Evolutionary conservation across 768 basidiomycete genomes (phyloP).

Genomic region (Russula earlei): DNA sequence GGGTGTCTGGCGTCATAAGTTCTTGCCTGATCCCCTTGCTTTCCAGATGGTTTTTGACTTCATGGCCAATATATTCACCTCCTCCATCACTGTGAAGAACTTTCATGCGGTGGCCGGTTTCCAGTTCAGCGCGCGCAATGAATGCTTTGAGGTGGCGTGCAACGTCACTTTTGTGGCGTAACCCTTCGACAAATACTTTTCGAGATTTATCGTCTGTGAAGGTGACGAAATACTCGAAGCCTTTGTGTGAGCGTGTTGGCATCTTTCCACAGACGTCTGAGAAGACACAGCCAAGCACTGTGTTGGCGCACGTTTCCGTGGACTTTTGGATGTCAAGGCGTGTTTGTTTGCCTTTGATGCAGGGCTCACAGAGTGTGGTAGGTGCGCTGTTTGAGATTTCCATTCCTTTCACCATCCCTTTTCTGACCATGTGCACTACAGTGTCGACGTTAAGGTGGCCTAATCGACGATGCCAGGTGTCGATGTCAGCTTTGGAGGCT

Average conservation of each 20-base stretch:
- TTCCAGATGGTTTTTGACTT: no score
- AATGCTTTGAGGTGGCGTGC: constrained; percentile 12
- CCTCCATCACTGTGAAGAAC: no score
- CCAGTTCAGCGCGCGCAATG: constrained; percentile 11
- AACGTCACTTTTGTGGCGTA: constrained; percentile 17
- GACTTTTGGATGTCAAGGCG: no score
- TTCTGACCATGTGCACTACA: background rate
- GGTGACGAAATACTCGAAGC: constrained; percentile 19
- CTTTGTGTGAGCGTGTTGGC: constrained; percentile 3
- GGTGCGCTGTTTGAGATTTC: background rate
- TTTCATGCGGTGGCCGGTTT: constrained; percentile 18
- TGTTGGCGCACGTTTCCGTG: background rate
- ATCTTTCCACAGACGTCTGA: constrained; percentile 23
- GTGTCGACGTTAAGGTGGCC: background rate
- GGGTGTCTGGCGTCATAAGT: no score
- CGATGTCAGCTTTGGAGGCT: no score
- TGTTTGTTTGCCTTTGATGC: constrained; percentile 25
- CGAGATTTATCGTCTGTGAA: constrained; percentile 21
- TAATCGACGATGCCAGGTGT: background rate
- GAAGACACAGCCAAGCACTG: constrained; percentile 5
- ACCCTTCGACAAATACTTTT: constrained; percentile 12
- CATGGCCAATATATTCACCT: no score
- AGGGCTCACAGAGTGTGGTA: constrained; percentile 12
- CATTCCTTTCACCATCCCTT: constrained; percentile 2
- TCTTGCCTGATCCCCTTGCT: no score